Conservation (phyloP, 202 grass and related monocot species). For the Digitaria exilis region DNA sequence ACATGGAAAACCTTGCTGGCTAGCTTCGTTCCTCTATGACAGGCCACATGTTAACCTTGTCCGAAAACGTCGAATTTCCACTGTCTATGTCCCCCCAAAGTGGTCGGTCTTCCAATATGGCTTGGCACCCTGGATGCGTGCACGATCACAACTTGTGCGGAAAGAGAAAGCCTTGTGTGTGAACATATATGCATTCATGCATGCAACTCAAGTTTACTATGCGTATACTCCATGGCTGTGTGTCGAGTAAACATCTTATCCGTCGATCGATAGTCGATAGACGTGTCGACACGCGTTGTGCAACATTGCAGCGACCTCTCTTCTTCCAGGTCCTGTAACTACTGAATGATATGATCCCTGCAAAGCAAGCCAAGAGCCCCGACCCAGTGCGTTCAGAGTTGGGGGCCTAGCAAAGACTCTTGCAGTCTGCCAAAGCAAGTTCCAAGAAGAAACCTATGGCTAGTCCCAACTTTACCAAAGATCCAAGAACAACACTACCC, state of each 20-base stretch:
- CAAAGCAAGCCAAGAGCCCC: background rate
- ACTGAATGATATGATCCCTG: background rate
- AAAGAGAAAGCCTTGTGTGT: constrained; percentile 2
- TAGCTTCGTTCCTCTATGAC: background rate
- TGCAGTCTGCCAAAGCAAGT: constrained; percentile 32
- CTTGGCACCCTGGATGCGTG: constrained; percentile 24
- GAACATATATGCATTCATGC: background rate
- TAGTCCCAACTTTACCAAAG: background rate
- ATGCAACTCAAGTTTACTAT: no score
- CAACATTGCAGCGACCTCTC: background rate
- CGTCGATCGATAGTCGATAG: background rate
- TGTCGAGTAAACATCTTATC: constrained; percentile 15
- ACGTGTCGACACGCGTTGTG: background rate
- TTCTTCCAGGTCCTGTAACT: no score
- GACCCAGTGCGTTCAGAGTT: background rate
- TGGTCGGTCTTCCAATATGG: constrained; percentile 7
- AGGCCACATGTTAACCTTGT: constrained; percentile 4
- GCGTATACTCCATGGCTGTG: background rate
- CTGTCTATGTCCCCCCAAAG: constrained; percentile 27
- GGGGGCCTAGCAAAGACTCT: constrained; percentile 16
- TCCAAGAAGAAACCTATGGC: constrained; percentile 8
- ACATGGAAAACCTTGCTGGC: background rate
- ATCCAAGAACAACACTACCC: background rate
- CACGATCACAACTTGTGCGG: background rate
- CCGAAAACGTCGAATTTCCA: background rate